Evolutionary conservation across 192 early-diverging fungal genomes (phyloP).

Genomic region (Backusella tuberculispora): DNA sequence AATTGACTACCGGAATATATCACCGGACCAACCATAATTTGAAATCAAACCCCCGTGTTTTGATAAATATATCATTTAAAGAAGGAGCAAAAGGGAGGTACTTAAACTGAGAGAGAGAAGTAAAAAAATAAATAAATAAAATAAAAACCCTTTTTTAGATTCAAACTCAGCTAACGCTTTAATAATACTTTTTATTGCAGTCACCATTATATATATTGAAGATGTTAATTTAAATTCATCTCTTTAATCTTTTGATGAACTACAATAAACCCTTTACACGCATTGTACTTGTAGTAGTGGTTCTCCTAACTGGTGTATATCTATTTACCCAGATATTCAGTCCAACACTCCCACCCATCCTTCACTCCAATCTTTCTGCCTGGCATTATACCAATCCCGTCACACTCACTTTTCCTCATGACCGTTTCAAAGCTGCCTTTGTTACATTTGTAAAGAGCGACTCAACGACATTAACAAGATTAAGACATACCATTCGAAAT

Average conservation of each 20-base stretch:
- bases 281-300: background rate
- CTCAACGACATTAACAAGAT: conserved; percentile 18
- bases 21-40: too few species aligned
- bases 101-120: background rate
- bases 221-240: background rate
- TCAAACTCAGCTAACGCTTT: background rate
- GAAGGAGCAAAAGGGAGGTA: background rate
- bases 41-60: too few species aligned
- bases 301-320: background rate
- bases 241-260: background rate
- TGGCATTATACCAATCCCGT: conserved; percentile 11
- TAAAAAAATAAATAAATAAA: conserved; percentile 7
- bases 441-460: conserved; percentile 39
- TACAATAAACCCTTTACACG: background rate
- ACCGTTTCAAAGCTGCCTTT: conserved; percentile 27
- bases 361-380: background rate
- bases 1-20: too few species aligned
- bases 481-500: conserved; percentile 40
- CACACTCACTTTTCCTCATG: background rate
- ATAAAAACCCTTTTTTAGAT: background rate
- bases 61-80: background rate
- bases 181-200: background rate
- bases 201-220: too few species aligned
- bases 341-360: background rate
- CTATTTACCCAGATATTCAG: background rate